Evolutionary conservation across 345 rosid species (phyloP), one percentile per base, ranked within the genome.

Genomic region (Acer yangbiense): DNA sequence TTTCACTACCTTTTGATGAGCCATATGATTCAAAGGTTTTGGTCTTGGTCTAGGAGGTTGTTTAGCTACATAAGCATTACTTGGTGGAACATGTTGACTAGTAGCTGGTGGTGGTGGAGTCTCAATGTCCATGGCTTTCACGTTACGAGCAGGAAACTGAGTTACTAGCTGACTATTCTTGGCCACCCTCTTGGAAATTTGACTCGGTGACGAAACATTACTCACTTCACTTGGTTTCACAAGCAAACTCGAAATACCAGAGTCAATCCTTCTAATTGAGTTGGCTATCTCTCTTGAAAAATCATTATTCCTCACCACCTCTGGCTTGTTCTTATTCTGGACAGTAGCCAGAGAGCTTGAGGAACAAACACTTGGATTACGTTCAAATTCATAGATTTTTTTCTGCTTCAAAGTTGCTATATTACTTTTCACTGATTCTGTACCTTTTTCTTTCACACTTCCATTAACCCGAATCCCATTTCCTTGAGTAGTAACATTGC

Each of bases 241-340:
- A 60, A 21, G 80, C 79, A 87, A 79, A 71, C 84, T 86, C 13
- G 78, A 77, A 66, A 84, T 86, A 35, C 83, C 83, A 35, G 82
- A 82, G 64, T 83, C 88, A 39, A 90, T 85, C 46, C 79, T 75
- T 77, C 83, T 77, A 17, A 87, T 79, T n/a, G 87, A 65, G 35
- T 85, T 69, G 66, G 77, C 77, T 0, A 86, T 75, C n/a, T 88
- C 83, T 60, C 75, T 78, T 14, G 61, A 69, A 27, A 83, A 69
- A 25, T 64, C 48, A 69, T 6, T 35, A 35, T 57, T 65, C 68
- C 44, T 23, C 66, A 20, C 20, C 64, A 60, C 43, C 48, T 23
- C 61, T 48, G 39, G 8, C 41, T 76, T 57, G 25, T 16, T 18
- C n/a, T 18, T 39, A 20, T 16, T 43, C 50, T 68, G 50, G 17